Conservation (phyloP, 2,329 filamentous ascomycete genomes). For the Fusarium camptoceras region DNA sequence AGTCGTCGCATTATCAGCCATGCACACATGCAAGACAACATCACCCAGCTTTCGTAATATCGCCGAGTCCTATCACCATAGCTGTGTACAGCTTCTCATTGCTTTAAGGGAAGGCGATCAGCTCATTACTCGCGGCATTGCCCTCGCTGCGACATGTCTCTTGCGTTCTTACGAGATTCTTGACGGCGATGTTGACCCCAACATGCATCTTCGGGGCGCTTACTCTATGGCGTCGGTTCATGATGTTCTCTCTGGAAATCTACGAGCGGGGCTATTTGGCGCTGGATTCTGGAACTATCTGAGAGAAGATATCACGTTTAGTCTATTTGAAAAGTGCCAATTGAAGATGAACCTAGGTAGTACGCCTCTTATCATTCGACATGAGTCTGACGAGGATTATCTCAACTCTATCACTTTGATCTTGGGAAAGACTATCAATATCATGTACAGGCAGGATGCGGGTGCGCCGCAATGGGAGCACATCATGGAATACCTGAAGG, state of each 20-base stretch:
- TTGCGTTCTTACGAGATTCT: conserved; percentile 63
- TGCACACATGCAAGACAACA: conserved; percentile 53
- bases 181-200: conserved; percentile 55
- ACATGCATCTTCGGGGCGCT: conserved; percentile 59
- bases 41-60: conserved; percentile 41
- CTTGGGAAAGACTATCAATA: conserved; percentile 58
- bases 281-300: conserved; percentile 65
- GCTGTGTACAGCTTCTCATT: conserved; percentile 56
- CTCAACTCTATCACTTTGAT: conserved; percentile 58
- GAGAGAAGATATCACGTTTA: conserved; percentile 65
- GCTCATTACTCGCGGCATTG: conserved; percentile 52
- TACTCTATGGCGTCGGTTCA: conserved; percentile 57
- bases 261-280: conserved; percentile 48
- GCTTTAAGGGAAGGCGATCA: conserved; percentile 49
- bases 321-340: conserved; percentile 56
- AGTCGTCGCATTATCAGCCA: conserved; percentile 58
- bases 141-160: conserved; percentile 60
- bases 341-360: conserved; percentile 55
- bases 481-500: conserved; percentile 37
- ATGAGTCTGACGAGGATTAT: conserved; percentile 35
- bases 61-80: conserved; percentile 56
- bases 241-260: conserved; percentile 35
- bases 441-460: conserved; percentile 44
- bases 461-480: conserved; percentile 35
- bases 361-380: conserved; percentile 32